Base-by-base conservation (phyloP, 2,329 filamentous ascomycete species). In the Ophiocordyceps camponoti-floridani region DNA sequence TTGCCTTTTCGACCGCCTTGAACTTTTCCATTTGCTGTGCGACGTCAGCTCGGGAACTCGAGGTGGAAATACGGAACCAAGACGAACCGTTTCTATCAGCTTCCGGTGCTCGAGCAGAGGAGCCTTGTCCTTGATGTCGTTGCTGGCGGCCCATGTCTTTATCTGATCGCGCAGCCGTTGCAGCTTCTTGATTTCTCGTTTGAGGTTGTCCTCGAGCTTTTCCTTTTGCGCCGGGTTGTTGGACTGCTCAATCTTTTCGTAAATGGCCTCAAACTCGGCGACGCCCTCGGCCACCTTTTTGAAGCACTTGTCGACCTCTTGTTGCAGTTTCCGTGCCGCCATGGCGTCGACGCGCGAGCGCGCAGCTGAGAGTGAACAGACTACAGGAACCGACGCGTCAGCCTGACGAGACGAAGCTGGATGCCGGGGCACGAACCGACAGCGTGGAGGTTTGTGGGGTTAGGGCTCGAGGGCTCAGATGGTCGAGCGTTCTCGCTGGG, bases 1-100 rank as follows among this genome's bases (percentile, higher is more conserved):
- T 96, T 58, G 94, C 91, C 71, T 98, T 98, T 65, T 98, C 91
- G 44, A 98, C 91, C n/a, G 88, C 89, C 69, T 98, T 98, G 76
- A 98, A 98, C 57, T 86, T 87, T 67, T 98, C 91, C 91, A 98
- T 98, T 84, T 89, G 82, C 85, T 91, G 66, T 8, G 16, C 5
- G 27, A 9, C 28, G 31, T 40, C 19, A 42, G 45, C 27, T 4
- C 14, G 4, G 4, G 13, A 12, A 19, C 7, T 10, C 16, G 14
- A 8, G 12, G 23, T 7, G 14, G n/a, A n/a, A n/a, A 23, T 23
- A 14, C 1, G 43, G 12, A 13, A 3, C 18, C 3, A 12, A 13
- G n/a, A 69, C 77, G 55, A 69, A 96, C 89, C 69, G 88, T 94
- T 73, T 98, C 91, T 65, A 98, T 98, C 62, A 93, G 75, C 68